These are phyloP conservation scores for Picea glauca DNA, from an alignment of 75 land plant genomes.

Conservation along the genomic window DNA sequence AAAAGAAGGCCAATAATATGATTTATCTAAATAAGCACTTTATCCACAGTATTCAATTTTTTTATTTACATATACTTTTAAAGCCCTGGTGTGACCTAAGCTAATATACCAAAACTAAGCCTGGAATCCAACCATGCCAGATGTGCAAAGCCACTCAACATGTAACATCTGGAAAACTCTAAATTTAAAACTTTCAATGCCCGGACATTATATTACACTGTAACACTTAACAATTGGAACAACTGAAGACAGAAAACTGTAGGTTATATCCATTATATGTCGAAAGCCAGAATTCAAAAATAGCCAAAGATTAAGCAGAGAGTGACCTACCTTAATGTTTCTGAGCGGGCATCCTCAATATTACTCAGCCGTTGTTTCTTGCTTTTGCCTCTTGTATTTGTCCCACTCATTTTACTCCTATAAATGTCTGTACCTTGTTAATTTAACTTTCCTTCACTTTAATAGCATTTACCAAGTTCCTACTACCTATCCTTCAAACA, in stretches of 20 bases:
- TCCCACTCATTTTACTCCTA: conserved; percentile 8
- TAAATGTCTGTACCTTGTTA: not conserved
- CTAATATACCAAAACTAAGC: not conserved
- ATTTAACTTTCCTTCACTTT: conserved; percentile 1
- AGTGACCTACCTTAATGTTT: conserved; percentile 1
- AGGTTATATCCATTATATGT: not conserved
- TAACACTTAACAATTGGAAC: not conserved
- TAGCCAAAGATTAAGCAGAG: not conserved
- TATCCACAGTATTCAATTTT: not conserved
- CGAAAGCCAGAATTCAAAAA: not conserved
- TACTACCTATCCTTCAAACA: not conserved
- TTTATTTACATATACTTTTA: not conserved
- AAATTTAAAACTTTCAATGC: not conserved
- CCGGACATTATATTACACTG: not conserved
- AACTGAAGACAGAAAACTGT: not conserved
- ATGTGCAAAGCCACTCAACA: not conserved
- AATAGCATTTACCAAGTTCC: not conserved
- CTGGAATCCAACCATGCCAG: not conserved
- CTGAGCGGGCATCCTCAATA: conserved; percentile 5
- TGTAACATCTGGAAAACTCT: not conserved
- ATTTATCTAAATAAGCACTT: not conserved
- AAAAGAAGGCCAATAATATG: not conserved
- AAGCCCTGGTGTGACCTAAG: not conserved
- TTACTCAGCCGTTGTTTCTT: not conserved
- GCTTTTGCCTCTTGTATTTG: conserved; percentile 10